These are phyloP conservation scores for Metschnikowia orientalis DNA, from an alignment of 805 yeast genomes.

Conservation along the genomic window DNA sequence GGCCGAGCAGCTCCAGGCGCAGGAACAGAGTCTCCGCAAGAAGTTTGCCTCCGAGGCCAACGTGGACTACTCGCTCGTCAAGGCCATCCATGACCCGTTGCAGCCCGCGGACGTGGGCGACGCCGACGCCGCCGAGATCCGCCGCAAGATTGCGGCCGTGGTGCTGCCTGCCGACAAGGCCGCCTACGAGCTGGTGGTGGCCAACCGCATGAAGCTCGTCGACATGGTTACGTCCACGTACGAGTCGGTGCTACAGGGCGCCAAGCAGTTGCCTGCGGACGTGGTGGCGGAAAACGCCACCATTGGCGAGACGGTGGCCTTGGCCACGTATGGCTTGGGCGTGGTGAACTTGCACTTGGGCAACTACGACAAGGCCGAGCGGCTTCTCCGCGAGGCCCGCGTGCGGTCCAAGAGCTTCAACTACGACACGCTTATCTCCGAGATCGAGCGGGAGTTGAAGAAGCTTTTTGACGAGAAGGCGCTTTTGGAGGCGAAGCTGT, in stretches of 20 bases:
- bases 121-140: slow-evolving; percentile 12
- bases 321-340: slow-evolving; percentile 83
- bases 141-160: slow-evolving; percentile 8
- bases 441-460: slow-evolving; percentile 61
- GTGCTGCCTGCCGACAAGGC: slow-evolving; percentile 27
- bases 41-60: slow-evolving; percentile 24
- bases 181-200: slow-evolving; percentile 17
- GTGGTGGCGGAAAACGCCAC: slow-evolving; percentile 17
- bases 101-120: slow-evolving; percentile 12
- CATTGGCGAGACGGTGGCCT: slow-evolving; percentile 64
- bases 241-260: slow-evolving; percentile 31
- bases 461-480: slow-evolving; percentile 44
- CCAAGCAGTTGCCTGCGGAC: slow-evolving; percentile 30
- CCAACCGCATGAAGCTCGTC: slow-evolving; percentile 24
- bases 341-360: slow-evolving; percentile 65
- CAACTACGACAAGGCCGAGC: slow-evolving; percentile 52
- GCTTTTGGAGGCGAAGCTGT: slow-evolving; percentile 7
- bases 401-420: slow-evolving; percentile 65
- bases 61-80: slow-evolving; percentile 18
- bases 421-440: slow-evolving; percentile 55
- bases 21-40: slow-evolving; percentile 31
- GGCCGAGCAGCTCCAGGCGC: slow-evolving; percentile 57
- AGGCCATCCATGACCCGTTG: slow-evolving; percentile 17
- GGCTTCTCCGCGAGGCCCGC: slow-evolving; percentile 62
- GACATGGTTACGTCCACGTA: slow-evolving; percentile 30